These are phyloP conservation scores for Psilocybe cubensis DNA, from an alignment of 768 basidiomycete species.

Conservation along the genomic window DNA sequence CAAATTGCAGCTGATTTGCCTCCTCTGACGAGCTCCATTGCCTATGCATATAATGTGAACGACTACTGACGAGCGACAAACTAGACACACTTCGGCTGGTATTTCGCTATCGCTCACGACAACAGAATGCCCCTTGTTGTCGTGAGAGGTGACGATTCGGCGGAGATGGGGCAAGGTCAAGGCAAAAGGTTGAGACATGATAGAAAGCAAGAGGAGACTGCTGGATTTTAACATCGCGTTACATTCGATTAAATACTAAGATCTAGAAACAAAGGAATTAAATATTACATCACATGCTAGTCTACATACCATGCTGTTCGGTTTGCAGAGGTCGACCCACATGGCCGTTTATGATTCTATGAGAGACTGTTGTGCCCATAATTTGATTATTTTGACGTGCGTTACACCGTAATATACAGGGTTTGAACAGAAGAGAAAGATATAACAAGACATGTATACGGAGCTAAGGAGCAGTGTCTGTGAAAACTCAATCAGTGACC, in stretches of 20 bases:
- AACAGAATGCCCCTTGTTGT: slow-evolving; percentile 41
- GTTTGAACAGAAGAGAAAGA: slow-evolving; percentile 13
- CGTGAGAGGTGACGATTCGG: slow-evolving; percentile 56
- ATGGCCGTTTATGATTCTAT: slow-evolving; percentile 3
- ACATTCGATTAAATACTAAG: slow-evolving; percentile 4
- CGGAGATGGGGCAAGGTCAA: slow-evolving; percentile 40
- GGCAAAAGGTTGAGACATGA: slow-evolving; percentile 29
- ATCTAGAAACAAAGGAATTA: neutral
- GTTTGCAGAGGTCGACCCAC: neutral
- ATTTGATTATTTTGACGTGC: slow-evolving; percentile 2
- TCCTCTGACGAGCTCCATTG: slow-evolving; percentile 38
- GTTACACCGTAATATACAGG: slow-evolving; percentile 14
- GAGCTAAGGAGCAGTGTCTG: slow-evolving; percentile 47
- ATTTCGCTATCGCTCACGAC: slow-evolving; percentile 40
- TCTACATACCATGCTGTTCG: neutral
- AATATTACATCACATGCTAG: slow-evolving; percentile 9
- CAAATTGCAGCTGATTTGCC: slow-evolving; percentile 45
- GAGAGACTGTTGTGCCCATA: neutral
- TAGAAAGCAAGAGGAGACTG: slow-evolving; percentile 10
- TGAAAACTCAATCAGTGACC: neutral
- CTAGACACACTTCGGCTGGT: slow-evolving; percentile 29
- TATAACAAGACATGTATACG: slow-evolving; percentile 17
- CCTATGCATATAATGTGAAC: slow-evolving; percentile 21
- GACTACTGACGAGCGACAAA: neutral
- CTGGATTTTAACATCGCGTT: neutral